Evolutionary conservation across 352 stramenopile species (phyloP), one percentile per base, ranked within the genome.

Genomic region (Phytophthora chlamydospora): DNA sequence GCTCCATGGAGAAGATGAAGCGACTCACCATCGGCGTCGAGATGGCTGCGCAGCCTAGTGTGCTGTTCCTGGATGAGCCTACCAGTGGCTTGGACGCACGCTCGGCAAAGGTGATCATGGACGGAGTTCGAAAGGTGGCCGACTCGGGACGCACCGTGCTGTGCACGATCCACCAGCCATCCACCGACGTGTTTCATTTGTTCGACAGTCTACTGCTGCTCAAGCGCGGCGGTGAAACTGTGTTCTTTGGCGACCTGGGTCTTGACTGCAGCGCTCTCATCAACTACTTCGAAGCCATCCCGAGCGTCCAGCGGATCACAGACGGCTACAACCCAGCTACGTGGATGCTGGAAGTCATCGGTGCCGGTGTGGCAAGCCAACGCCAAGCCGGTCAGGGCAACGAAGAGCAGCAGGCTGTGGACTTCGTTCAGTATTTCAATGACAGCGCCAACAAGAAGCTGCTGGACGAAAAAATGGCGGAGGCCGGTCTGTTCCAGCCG

Each of bases 111-210:
- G 68, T 93, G 40, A 74, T 98, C 32, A 93, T 98, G 65, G 77
- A 96, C 19, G 78, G 93, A 0, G 76, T 98, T 11, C 90, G 93
- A 54, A 93, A 96, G 41, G 81, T 98, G 24, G 89, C 91, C 4
- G 62, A 78, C 42, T 79, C 77, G 16, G 89, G 91, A 6, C 69
- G 78, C 10, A 94, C 83, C 6, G 76, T 98, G 6, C 53, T 98
- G 1, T 97, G 95, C 46, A 97, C 90, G 11, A 98, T 98, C 67
- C 94, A 98, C 65, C 93, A 98, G 68, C 92, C 92, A 13, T 91
- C 76, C 2, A 85, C 80, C 3, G 87, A 98, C 36, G 85, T 98
- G 0, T 97, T 98, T 24, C 80, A 87, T 16, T 80, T 91, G 11
- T 97, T 98, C 62, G 90, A 98, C 69, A 83, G 85, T 24, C 50